A percentile compares a stretch with the other conserved stretches of the same genome.
Evolutionary conservation across 2,329 filamentous ascomycete species (phyloP).

Genomic region (Neobulgaria alba): DNA sequence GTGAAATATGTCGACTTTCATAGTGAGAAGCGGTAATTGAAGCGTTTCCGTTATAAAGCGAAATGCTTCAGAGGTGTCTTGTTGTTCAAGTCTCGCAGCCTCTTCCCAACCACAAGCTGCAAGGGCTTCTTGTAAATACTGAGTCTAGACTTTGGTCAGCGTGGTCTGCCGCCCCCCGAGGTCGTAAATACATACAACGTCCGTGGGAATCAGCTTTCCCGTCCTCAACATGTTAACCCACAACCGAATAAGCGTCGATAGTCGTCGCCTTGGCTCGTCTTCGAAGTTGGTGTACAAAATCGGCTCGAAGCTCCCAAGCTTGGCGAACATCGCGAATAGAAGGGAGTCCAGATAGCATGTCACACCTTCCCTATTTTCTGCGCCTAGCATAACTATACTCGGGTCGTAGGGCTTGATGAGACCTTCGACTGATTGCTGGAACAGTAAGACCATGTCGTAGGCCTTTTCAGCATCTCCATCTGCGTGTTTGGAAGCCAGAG

Average conservation of each 20-base stretch:
- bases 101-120: slow-evolving; percentile 85
- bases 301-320: slow-evolving; percentile 82
- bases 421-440: slow-evolving; percentile 75
- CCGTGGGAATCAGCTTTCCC: slow-evolving; percentile 75
- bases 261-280: slow-evolving; percentile 60
- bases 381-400: slow-evolving; percentile 65
- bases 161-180: background rate
- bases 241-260: slow-evolving; percentile 71
- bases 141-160: slow-evolving; percentile 46
- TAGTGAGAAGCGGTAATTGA: slow-evolving; percentile 74
- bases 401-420: slow-evolving; percentile 69
- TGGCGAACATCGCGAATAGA: slow-evolving; percentile 92
- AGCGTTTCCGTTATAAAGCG: slow-evolving; percentile 88
- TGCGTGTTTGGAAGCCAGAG: slow-evolving; percentile 52
- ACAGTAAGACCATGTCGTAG: slow-evolving; percentile 65
- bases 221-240: slow-evolving; percentile 91
- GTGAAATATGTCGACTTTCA: slow-evolving; percentile 94
- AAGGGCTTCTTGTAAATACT: slow-evolving; percentile 72
- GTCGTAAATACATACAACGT: slow-evolving; percentile 42
- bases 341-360: slow-evolving; percentile 94
- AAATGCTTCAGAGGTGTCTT: slow-evolving; percentile 94
- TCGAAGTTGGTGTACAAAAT: slow-evolving; percentile 76
- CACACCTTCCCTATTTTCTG: slow-evolving; percentile 74
- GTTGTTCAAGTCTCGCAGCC: slow-evolving; percentile 67
- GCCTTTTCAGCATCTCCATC: slow-evolving; percentile 65